Percentiles rank a stretch among this genome's conserved stretches.
Conservation (phyloP, 129 eudicot species). For the Centaurea solstitialis region DNA sequence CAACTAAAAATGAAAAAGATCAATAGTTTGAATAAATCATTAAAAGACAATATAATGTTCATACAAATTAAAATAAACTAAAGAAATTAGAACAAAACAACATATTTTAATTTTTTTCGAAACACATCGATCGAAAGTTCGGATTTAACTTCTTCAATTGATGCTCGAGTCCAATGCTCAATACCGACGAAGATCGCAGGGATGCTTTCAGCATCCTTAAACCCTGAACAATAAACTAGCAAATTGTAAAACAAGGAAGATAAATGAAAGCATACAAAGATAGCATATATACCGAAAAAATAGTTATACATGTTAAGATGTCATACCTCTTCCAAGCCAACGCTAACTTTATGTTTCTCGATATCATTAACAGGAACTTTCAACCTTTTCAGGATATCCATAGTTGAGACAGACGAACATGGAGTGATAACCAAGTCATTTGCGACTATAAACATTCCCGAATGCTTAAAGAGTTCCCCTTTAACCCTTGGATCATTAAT, state of each 20-base stretch:
- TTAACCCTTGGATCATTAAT: conserved; percentile 1
- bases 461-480: neutral
- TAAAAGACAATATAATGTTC: too few relatives aligned
- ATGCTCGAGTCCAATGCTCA: neutral
- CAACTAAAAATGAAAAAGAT: too few relatives aligned
- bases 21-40: too few relatives aligned
- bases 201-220: neutral
- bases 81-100: neutral
- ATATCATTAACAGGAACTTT: neutral
- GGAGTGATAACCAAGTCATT: conserved; percentile 18
- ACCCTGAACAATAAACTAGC: neutral
- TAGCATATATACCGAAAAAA: too few relatives aligned
- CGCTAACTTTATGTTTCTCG: neutral
- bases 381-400: neutral
- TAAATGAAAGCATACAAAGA: too few relatives aligned
- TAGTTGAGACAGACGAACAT: neutral
- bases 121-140: neutral
- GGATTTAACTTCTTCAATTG: neutral
- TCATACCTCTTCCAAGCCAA: conserved; percentile 4
- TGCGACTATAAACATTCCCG: conserved; percentile 18
- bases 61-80: neutral
- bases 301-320: neutral
- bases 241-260: neutral
- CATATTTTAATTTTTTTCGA: too few relatives aligned
- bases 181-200: neutral